phyloP scores from a whole-genome alignment of 163 green algal species.

The Chlamydomonas reinhardtii region DNA sequence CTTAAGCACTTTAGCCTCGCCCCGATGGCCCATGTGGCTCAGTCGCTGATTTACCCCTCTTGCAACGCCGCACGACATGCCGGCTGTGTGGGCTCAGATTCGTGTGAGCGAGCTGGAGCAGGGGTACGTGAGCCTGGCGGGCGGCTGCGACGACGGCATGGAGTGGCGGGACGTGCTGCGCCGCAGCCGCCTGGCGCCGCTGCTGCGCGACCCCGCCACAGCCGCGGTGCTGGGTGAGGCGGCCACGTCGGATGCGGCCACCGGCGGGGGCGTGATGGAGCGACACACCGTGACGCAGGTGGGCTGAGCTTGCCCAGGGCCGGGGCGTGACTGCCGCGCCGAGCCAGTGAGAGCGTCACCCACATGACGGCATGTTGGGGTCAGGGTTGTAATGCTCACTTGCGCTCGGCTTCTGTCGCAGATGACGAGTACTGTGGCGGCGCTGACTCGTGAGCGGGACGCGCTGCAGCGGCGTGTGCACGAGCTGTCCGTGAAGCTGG shows the following conservation, averaged over 20 bases:
- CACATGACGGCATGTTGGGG: too few species aligned
- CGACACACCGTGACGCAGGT: neutral
- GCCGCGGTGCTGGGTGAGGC: neutral
- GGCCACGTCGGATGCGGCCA: neutral
- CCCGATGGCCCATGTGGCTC: too few species aligned
- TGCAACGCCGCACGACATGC: too few species aligned
- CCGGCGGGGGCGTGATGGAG: neutral
- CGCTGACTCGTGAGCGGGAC: constrained; percentile 35
- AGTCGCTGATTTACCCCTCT: too few species aligned
- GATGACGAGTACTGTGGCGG: constrained; percentile 11
- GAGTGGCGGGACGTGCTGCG: constrained; percentile 23
- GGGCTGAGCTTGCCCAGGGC: neutral
- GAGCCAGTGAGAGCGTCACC: too few species aligned
- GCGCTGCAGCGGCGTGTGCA: constrained; percentile 29
- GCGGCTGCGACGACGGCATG: neutral
- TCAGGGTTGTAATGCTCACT: too few species aligned
- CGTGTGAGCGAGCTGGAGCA: constrained; percentile 39
- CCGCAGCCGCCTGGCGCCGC: constrained; percentile 11
- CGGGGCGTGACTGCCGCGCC: too few species aligned
- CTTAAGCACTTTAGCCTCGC: too few species aligned
- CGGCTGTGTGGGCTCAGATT: neutral
- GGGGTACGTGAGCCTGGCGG: constrained; percentile 25
- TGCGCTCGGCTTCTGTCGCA: too few species aligned
- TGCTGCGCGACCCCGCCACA: neutral
- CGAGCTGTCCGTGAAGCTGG: constrained; percentile 21